Base-by-base conservation (phyloP, 2,329 filamentous ascomycete genomes). In the Endocalyx cinctus region DNA sequence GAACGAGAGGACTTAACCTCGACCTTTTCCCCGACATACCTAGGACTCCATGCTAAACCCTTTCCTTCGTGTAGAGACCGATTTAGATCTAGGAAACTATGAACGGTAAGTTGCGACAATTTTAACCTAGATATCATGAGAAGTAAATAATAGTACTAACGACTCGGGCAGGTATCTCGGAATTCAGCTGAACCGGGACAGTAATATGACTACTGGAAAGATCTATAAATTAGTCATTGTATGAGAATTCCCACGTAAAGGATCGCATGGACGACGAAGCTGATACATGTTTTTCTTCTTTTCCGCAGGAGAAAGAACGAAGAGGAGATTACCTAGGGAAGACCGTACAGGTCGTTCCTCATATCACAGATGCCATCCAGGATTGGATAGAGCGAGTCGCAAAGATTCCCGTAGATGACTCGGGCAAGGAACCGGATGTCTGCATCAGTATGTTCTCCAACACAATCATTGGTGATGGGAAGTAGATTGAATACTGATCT, bases 141-240 rank as follows among this genome's bases (percentile, higher is more conserved):
- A n/a, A n/a, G n/a, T n/a, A n/a, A n/a, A n/a, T n/a, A n/a, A n/a
- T n/a, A n/a, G n/a, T n/a, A n/a, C n/a, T n/a, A n/a, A n/a, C n/a
- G n/a, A n/a, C n/a, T n/a, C n/a, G n/a, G n/a, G n/a, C n/a, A n/a
- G n/a, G n/a, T 94, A 94, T 57, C 79, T 95, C 34, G 82, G 82
- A 53, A 82, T 90, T 45, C 85, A 82, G 35, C 72, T 97, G 41
- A 87, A 79, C 7, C 73, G 82, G 41, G 88, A 95, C 50, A 87
- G 90, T 69, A 97, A 97, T 63, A 94, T 98, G 63, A 98, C 92
- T 4, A 95, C 90, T 5, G 92, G 92, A 56, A 96, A 97, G 69
- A 87, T 97, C 48, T 97, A 96, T 65, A 74, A 87, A 54, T 79
- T 84, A 51, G 89, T 96, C 34, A 88, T 95, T 51, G 34, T 25